Percentiles rank a stretch among this genome's conserved stretches.
Evolutionary conservation across 108 stramenopile species (phyloP).

Genomic region (Mediolabrus comicus): DNA sequence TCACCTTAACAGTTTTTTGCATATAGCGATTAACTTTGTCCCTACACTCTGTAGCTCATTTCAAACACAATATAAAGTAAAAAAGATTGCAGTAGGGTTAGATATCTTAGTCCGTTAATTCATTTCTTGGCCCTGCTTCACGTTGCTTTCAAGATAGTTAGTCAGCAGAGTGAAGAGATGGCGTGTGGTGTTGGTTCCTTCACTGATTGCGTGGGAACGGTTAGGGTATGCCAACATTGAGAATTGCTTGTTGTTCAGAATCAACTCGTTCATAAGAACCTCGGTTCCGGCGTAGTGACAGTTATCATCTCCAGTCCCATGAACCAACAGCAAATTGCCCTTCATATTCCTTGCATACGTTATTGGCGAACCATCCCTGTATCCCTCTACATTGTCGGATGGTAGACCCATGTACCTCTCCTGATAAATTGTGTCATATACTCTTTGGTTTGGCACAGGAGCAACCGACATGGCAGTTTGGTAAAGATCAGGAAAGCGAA

Average conservation of each 20-base stretch:
- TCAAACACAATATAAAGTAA: too few species aligned
- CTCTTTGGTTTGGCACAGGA: slow-evolving; percentile 45
- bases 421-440: slow-evolving; percentile 45
- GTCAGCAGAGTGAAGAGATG: slow-evolving; percentile 41
- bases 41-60: too few species aligned
- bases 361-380: slow-evolving; percentile 38
- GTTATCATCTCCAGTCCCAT: slow-evolving; percentile 47
- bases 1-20: too few species aligned
- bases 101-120: too few species aligned
- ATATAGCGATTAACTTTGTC: too few species aligned
- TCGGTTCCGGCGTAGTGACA: slow-evolving; percentile 48
- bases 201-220: slow-evolving; percentile 43
- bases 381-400: slow-evolving; percentile 43
- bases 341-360: slow-evolving; percentile 42
- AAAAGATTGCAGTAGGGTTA: too few species aligned
- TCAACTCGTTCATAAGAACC: slow-evolving; percentile 39
- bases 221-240: slow-evolving; percentile 48
- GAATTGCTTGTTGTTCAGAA: slow-evolving; percentile 46
- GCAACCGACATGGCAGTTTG: slow-evolving; percentile 41
- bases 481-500: slow-evolving; percentile 40
- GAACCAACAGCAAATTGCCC: slow-evolving; percentile 40
- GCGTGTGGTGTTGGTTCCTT: slow-evolving; percentile 40
- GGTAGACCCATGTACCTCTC: slow-evolving; percentile 46
- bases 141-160: slow-evolving; percentile 24
- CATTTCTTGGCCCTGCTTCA: too few species aligned